These are phyloP conservation scores for Vigna mungo DNA, from an alignment of 306 rosid genomes.

Conservation along the genomic window DNA sequence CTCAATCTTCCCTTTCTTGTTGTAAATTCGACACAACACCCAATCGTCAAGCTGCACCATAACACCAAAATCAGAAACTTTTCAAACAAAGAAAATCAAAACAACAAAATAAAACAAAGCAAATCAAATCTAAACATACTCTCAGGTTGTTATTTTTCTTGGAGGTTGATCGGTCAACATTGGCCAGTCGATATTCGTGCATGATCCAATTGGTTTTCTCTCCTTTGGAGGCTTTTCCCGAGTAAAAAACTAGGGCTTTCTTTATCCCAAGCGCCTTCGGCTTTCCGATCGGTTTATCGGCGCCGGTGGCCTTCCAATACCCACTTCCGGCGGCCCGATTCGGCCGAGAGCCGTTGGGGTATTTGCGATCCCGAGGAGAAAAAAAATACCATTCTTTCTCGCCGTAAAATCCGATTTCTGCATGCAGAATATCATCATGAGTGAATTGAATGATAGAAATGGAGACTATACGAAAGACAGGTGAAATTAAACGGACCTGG, in stretches of 20 bases:
- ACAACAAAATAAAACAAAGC: too few species aligned
- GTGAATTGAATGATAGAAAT: not conserved
- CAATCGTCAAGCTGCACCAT: constrained; percentile 89
- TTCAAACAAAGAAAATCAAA: too few species aligned
- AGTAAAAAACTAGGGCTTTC: constrained; percentile 89
- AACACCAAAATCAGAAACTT: not conserved
- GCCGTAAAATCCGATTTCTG: constrained; percentile 74
- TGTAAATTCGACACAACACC: constrained; percentile 93
- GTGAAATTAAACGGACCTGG: constrained; percentile 61
- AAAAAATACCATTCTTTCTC: constrained; percentile 99
- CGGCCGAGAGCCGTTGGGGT: constrained; percentile 96
- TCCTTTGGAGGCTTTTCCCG: constrained; percentile 87
- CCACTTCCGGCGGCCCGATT: constrained; percentile 92
- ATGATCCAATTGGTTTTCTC: constrained; percentile 95
- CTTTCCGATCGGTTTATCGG: constrained; percentile 90
- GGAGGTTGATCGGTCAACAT: constrained; percentile 83
- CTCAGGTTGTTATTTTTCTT: constrained; percentile 68
- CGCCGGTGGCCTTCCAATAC: constrained; percentile 98
- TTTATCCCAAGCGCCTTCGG: constrained; percentile 85
- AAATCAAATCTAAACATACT: constrained; percentile 46
- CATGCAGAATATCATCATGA: not conserved
- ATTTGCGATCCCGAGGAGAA: constrained; percentile 89
- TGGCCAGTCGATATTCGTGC: constrained; percentile 98
- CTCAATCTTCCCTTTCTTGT: constrained; percentile 84
- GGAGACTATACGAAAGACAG: not conserved